Evolutionary conservation across 2,329 filamentous ascomycete species (phyloP).

Genomic region (Claviceps paspali): DNA sequence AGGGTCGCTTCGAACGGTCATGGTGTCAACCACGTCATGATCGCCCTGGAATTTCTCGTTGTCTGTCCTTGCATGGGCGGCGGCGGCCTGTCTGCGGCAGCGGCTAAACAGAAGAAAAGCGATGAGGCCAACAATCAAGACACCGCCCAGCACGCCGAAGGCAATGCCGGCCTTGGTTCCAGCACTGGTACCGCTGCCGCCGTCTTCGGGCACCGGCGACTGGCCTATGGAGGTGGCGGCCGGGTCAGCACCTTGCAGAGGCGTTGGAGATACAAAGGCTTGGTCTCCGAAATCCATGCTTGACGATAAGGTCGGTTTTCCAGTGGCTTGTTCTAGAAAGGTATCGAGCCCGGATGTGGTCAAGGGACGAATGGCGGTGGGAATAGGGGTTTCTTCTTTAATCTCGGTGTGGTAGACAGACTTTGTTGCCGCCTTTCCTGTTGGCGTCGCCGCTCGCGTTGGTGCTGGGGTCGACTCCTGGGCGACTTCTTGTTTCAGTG

Average conservation of each 20-base stretch:
- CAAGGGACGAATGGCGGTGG: slow-evolving; percentile 14
- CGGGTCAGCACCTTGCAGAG: slow-evolving; percentile 10
- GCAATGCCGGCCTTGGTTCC: slow-evolving; percentile 65
- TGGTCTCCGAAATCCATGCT: slow-evolving; percentile 7
- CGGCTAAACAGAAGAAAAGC: slow-evolving; percentile 56
- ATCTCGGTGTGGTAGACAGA: slow-evolving; percentile 5
- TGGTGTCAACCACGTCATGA: too few species aligned
- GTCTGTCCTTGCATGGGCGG: slow-evolving; percentile 31
- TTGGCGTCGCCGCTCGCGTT: background rate
- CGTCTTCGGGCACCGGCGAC: slow-evolving; percentile 1
- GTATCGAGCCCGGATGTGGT: slow-evolving; percentile 12
- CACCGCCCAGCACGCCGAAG: slow-evolving; percentile 59
- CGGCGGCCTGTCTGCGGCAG: slow-evolving; percentile 49
- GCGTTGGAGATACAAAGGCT: slow-evolving; percentile 4
- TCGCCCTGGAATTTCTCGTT: slow-evolving; percentile 53
- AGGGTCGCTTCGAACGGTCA: slow-evolving; percentile 16
- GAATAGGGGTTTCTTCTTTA: slow-evolving; percentile 8
- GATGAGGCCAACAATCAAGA: slow-evolving; percentile 51
- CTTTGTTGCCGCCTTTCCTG: slow-evolving; percentile 1
- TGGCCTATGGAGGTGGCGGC: slow-evolving; percentile 9
- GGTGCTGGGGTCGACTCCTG: slow-evolving; percentile 4
- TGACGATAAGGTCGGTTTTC: slow-evolving; percentile 7
- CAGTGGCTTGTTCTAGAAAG: slow-evolving; percentile 17
- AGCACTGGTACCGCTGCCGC: slow-evolving; percentile 12
- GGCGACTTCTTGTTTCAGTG: slow-evolving; percentile 12